These are phyloP conservation scores for Mycena vitilis DNA, from an alignment of 768 basidiomycete genomes.

Conservation along the genomic window DNA sequence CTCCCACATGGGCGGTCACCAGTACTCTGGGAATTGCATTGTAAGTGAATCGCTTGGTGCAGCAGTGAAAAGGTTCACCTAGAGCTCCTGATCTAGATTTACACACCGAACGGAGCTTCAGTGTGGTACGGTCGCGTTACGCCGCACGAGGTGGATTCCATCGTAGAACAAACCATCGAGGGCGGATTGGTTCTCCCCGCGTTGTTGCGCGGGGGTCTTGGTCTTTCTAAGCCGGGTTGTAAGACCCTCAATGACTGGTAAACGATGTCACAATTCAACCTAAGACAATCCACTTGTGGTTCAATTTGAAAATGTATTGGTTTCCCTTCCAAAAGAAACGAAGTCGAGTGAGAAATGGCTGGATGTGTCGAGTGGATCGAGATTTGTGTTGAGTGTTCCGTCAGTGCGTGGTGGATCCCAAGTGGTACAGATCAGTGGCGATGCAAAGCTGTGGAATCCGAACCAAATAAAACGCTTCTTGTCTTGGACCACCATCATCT, in stretches of 20 bases:
- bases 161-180: conserved; percentile 90
- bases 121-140: conserved; percentile 96
- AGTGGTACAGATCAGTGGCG: background rate
- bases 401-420: too few species aligned
- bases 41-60: conserved; percentile 4
- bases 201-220: conserved; percentile 87
- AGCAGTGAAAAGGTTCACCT: background rate
- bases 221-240: conserved; percentile 78
- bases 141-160: conserved; percentile 86
- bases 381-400: too few species aligned
- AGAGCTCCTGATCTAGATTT: conserved; percentile 59
- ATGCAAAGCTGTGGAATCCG: background rate
- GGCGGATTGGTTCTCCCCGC: conserved; percentile 86
- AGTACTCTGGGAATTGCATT: conserved; percentile 81
- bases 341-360: too few species aligned
- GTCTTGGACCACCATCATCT: background rate
- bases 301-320: too few species aligned
- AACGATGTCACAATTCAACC: background rate
- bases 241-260: conserved; percentile 81
- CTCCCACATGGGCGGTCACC: conserved; percentile 95
- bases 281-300: too few species aligned
- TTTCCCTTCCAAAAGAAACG: too few species aligned
- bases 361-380: too few species aligned
- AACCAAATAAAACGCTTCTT: background rate
- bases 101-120: conserved; percentile 85